These are phyloP conservation scores for Isabelozyma rhagii DNA, from an alignment of 805 yeast genomes.

Conservation along the genomic window DNA sequence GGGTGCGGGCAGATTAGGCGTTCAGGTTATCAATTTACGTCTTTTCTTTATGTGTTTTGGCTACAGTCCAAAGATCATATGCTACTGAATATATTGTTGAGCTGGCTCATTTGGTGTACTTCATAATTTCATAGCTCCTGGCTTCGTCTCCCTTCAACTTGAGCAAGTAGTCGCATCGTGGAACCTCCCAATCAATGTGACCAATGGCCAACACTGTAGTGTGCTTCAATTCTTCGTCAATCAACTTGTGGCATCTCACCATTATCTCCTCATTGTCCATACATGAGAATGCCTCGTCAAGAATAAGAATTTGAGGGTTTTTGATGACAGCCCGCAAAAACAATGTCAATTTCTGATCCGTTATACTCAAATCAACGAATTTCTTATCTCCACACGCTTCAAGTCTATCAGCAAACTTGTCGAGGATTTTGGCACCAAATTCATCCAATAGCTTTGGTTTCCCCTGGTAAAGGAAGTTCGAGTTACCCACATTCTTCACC, in stretches of 20 bases:
- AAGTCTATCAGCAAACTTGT: slow-evolving; percentile 26
- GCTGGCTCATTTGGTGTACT: slow-evolving; percentile 1
- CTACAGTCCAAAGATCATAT: too few species aligned
- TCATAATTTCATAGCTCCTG: slow-evolving; percentile 16
- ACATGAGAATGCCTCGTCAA: slow-evolving; percentile 92
- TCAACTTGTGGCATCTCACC: slow-evolving; percentile 28
- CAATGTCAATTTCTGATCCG: slow-evolving; percentile 75
- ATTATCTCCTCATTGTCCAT: slow-evolving; percentile 60
- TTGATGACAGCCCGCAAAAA: slow-evolving; percentile 77
- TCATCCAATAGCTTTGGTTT: slow-evolving; percentile 2
- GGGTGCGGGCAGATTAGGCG: not conserved
- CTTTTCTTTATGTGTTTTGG: not conserved
- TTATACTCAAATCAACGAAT: slow-evolving; percentile 58
- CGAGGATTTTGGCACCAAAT: slow-evolving; percentile 16
- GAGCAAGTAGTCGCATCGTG: slow-evolving; percentile 53
- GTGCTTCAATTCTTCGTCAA: slow-evolving; percentile 14
- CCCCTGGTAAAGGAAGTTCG: slow-evolving; percentile 36
- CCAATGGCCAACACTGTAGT: slow-evolving; percentile 81
- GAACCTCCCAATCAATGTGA: slow-evolving; percentile 79
- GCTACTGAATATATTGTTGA: too few species aligned
- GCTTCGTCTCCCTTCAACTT: slow-evolving; percentile 28
- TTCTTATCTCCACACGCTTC: slow-evolving; percentile 27
- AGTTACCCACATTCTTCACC: slow-evolving; percentile 54
- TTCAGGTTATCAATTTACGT: not conserved
- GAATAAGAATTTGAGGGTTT: slow-evolving; percentile 70